Evolutionary conservation across 2,329 filamentous ascomycete genomes (phyloP), one percentile per base, ranked within the genome.

Genomic region (Ophiostoma tasmaniense): DNA sequence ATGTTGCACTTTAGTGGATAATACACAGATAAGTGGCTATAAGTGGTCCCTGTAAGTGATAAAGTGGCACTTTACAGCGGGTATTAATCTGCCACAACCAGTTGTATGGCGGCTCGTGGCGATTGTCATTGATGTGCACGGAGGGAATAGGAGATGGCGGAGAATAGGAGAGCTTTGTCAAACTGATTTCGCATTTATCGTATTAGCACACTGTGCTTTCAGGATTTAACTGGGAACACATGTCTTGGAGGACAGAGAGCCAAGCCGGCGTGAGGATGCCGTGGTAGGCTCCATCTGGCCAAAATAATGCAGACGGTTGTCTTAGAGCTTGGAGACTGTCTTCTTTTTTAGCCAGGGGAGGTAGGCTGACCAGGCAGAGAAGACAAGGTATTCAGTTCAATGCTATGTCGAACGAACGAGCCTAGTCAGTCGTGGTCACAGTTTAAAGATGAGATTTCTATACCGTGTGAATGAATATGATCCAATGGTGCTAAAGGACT

Each of bases 51-150:
- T 30, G 25, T 30, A 61, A 61, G 55, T 61, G n/a, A 7, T 17
- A 30, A 61, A 61, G 25, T 30, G 55, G 25, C 55, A 30, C 50
- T 61, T 61, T 61, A 61, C 55, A 61, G 55, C 55, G 55, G 55
- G 55, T 28, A 61, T 61, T 61, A 30, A 61, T 61, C 55, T 61
- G 55, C 55, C 55, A 11, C 11, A 11, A 25, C 55, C 22, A 59
- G 52, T 61, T 14, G 55, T 30, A 30, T 61, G 52, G 55, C 55
- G 8, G 11, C 14, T 33, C 13, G 25, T 61, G 55, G 14, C 20
- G 55, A 61, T 61, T 55, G 50, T 25, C n/a, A 55, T 55, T 55
- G 50, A 55, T 55, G 50, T 10, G 25, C 25, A 61, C 22, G 55
- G 22, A 33, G 25, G 25, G 7, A 61, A 30, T 17, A 61, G 55